These are phyloP conservation scores for Candida broadrunensis DNA, from an alignment of 805 yeast genomes.

Conservation along the genomic window DNA sequence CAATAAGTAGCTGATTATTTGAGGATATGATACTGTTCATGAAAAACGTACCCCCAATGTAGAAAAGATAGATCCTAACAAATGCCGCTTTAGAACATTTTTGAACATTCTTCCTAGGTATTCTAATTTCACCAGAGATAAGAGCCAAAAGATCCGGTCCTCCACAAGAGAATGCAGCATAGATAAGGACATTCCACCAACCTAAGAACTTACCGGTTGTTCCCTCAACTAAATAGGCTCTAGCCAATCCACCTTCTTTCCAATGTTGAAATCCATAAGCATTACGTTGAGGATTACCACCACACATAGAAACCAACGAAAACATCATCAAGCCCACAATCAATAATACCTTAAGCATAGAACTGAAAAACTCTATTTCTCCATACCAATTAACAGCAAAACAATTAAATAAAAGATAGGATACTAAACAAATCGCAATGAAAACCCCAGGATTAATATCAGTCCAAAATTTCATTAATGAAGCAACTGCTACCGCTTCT, in stretches of 20 bases:
- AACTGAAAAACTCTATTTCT: constrained; percentile 42
- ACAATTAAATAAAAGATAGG: constrained; percentile 25
- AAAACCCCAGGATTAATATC: constrained; percentile 30
- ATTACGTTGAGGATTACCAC: constrained; percentile 32
- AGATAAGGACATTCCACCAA: constrained; percentile 28
- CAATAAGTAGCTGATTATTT: constrained; percentile 26
- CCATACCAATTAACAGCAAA: constrained; percentile 35
- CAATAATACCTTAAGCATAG: constrained; percentile 30
- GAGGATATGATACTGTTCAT: constrained; percentile 34
- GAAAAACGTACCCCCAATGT: constrained; percentile 37
- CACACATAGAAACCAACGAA: constrained; percentile 33
- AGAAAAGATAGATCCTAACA: constrained; percentile 31
- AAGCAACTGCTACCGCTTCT: constrained; percentile 30
- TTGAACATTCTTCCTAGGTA: constrained; percentile 37
- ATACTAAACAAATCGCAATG: constrained; percentile 26
- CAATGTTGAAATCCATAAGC: constrained; percentile 36
- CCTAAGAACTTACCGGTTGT: constrained; percentile 33
- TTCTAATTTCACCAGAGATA: constrained; percentile 40
- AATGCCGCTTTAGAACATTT: constrained; percentile 34
- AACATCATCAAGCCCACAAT: constrained; percentile 32
- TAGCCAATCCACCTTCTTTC: constrained; percentile 31
- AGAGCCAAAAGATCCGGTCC: constrained; percentile 33
- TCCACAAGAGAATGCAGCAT: constrained; percentile 35
- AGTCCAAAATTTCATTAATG: constrained; percentile 27
- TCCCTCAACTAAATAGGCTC: constrained; percentile 23